A percentile compares a stretch with the other conserved stretches of the same genome.
Conservation (phyloP, 768 basidiomycete genomes). For the Amanita rubescens region DNA sequence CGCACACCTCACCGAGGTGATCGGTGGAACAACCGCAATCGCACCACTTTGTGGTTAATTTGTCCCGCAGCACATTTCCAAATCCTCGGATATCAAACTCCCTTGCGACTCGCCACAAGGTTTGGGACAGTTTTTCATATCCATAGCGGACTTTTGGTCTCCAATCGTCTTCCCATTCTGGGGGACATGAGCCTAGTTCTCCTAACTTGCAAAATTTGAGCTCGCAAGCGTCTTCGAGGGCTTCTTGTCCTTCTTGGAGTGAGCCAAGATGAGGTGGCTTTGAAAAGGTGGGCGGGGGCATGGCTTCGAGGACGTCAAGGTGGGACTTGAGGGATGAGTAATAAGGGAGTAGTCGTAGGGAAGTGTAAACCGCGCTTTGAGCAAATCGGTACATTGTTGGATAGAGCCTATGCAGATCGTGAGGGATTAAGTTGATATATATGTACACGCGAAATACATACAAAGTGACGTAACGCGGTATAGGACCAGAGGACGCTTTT, state of each 20-base stretch:
- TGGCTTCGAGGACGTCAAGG: constrained; percentile 51
- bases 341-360: constrained; percentile 54
- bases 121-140: constrained; percentile 56
- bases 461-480: constrained; percentile 69
- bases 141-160: constrained; percentile 50
- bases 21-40: constrained; percentile 78
- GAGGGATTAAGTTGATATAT: constrained; percentile 5
- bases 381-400: constrained; percentile 63
- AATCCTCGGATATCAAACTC: constrained; percentile 73
- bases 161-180: constrained; percentile 53
- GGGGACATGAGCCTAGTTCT: constrained; percentile 24
- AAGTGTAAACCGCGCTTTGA: constrained; percentile 58
- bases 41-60: constrained; percentile 70
- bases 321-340: constrained; percentile 54
- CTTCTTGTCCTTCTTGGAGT: constrained; percentile 48
- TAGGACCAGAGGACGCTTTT: constrained; percentile 79
- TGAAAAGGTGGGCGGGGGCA: constrained; percentile 47
- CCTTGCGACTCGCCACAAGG: constrained; percentile 61
- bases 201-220: constrained; percentile 40
- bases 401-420: constrained; percentile 45
- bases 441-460: constrained; percentile 26
- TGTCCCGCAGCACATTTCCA: constrained; percentile 61
- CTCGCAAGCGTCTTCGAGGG: constrained; percentile 60
- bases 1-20: constrained; percentile 71
- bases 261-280: constrained; percentile 63